These are phyloP conservation scores for Camellia oleifera DNA, from an alignment of 179 eudicot species.

Conservation along the genomic window DNA sequence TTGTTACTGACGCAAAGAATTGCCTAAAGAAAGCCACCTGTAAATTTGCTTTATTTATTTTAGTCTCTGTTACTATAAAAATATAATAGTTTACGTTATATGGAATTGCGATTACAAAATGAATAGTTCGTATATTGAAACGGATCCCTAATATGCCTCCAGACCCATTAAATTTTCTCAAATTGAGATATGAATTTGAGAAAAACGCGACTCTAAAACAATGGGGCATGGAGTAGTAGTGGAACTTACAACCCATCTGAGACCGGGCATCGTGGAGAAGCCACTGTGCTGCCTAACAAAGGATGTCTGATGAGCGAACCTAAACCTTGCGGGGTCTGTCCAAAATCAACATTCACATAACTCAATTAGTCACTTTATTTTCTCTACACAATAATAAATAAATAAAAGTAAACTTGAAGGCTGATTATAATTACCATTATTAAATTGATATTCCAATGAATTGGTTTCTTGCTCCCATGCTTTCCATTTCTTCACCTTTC, in stretches of 20 bases:
- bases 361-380: background rate
- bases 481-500: constrained; percentile 49
- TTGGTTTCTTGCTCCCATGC: constrained; percentile 50
- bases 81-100: too few species aligned
- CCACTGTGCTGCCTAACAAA: constrained; percentile 44
- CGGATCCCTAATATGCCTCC: too few species aligned
- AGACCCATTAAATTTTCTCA: too few species aligned
- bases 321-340: constrained; percentile 49
- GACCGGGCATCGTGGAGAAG: constrained; percentile 32
- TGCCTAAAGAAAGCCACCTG: constrained; percentile 55
- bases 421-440: constrained; percentile 33
- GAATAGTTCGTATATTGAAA: too few species aligned
- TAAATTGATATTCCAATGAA: constrained; percentile 42
- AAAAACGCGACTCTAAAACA: background rate
- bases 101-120: too few species aligned
- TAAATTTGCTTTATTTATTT: background rate
- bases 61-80: background rate
- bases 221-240: background rate
- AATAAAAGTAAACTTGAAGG: background rate
- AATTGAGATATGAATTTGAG: too few species aligned
- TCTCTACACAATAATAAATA: background rate
- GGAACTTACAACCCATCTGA: constrained; percentile 40
- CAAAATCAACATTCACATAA: background rate
- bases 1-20: constrained; percentile 44
- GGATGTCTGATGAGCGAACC: constrained; percentile 48